Conservation (phyloP, 176 grass and related monocot genomes). For the Chrysopogon serrulatus region DNA sequence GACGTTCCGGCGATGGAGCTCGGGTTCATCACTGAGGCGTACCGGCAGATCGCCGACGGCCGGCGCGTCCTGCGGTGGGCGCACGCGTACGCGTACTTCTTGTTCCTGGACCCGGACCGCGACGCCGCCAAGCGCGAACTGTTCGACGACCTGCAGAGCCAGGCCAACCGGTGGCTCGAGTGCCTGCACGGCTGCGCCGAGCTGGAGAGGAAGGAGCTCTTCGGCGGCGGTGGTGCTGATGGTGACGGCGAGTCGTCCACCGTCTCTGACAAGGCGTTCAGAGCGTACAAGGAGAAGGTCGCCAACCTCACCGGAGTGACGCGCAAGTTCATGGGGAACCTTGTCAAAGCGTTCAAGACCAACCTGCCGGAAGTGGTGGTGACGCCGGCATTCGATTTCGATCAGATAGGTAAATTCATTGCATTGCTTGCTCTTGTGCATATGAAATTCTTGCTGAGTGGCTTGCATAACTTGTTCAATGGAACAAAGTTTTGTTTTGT, state of each 20-base stretch:
- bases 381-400: background rate
- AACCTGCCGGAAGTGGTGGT: background rate
- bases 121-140: background rate
- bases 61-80: slow-evolving; percentile 6
- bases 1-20: background rate
- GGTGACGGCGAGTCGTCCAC: background rate
- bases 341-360: slow-evolving; percentile 5
- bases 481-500: background rate
- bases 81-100: background rate
- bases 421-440: background rate
- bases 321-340: background rate
- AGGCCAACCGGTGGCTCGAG: slow-evolving; percentile 7
- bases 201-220: background rate
- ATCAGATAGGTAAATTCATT: background rate
- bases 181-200: slow-evolving; percentile 2
- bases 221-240: background rate
- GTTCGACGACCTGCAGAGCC: background rate
- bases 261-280: no score
- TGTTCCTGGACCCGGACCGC: background rate
- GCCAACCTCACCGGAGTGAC: background rate
- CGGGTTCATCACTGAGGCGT: background rate
- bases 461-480: background rate
- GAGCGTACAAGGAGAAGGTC: background rate
- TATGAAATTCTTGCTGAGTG: background rate
- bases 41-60: background rate